Evolutionary conservation across 2,329 filamentous ascomycete genomes (phyloP).

Genomic region (Clonostachys byssicola): DNA sequence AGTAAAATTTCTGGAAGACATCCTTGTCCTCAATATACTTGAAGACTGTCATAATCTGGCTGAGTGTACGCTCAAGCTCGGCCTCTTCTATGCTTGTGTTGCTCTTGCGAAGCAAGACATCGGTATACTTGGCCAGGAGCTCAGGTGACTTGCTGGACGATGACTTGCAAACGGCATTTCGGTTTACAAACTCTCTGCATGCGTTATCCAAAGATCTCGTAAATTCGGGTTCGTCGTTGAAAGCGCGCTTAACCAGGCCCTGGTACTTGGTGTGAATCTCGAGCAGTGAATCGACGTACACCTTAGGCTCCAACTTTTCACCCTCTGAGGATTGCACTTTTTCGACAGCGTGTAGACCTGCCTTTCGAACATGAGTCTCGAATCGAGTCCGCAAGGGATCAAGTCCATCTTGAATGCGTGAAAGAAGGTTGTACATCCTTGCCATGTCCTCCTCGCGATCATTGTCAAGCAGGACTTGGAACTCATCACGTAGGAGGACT

Average conservation of each 20-base stretch:
- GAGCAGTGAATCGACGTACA: slow-evolving; percentile 91
- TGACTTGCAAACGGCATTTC: slow-evolving; percentile 92
- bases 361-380: slow-evolving; percentile 88
- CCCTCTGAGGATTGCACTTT: slow-evolving; percentile 84
- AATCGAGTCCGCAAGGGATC: slow-evolving; percentile 85
- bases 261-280: slow-evolving; percentile 95
- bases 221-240: slow-evolving; percentile 94
- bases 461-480: slow-evolving; percentile 88
- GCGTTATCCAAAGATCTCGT: slow-evolving; percentile 95
- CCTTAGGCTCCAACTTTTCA: slow-evolving; percentile 90
- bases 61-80: slow-evolving; percentile 83
- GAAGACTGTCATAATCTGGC: slow-evolving; percentile 98
- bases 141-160: slow-evolving; percentile 94
- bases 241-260: slow-evolving; percentile 84
- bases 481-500: slow-evolving; percentile 83
- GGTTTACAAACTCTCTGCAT: slow-evolving; percentile 96
- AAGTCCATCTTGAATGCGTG: slow-evolving; percentile 83
- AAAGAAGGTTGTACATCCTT: slow-evolving; percentile 90
- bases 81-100: slow-evolving; percentile 90
- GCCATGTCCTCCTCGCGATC: slow-evolving; percentile 94
- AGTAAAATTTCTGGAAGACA: slow-evolving; percentile 99
- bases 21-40: slow-evolving; percentile 99
- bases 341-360: slow-evolving; percentile 81
- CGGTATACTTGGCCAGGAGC: slow-evolving; percentile 90
- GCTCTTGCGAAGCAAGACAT: slow-evolving; percentile 88